phyloP scores from a whole-genome alignment of 495 filamentous ascomycete genomes.

The Penicillium longicatenatum region DNA sequence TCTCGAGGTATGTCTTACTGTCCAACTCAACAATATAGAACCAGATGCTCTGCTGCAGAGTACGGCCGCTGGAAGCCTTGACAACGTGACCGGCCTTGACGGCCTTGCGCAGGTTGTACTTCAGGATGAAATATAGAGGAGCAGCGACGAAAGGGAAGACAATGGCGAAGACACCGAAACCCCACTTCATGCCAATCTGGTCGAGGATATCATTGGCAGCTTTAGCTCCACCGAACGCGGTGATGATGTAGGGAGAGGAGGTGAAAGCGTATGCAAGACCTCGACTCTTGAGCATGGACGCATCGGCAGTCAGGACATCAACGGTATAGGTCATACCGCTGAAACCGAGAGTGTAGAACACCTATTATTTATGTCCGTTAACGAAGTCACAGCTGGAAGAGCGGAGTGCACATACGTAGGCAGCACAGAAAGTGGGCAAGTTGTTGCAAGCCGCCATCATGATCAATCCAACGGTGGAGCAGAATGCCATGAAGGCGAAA shows the following conservation, averaged over 20 bases:
- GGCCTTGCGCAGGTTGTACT: constrained; percentile 55
- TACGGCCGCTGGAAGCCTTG: constrained; percentile 39
- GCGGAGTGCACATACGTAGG: constrained; percentile 36
- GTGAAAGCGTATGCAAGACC: constrained; percentile 59
- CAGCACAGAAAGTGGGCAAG: constrained; percentile 52
- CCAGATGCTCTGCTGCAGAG: constrained; percentile 38
- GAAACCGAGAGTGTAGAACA: constrained; percentile 53
- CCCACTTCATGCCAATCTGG: constrained; percentile 58
- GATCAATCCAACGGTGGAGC: constrained; percentile 45
- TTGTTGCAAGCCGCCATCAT: constrained; percentile 53
- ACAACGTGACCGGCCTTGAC: constrained; percentile 35
- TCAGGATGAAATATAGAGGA: constrained; percentile 50
- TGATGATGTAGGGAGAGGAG: constrained; percentile 52
- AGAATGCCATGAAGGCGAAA: constrained; percentile 48
- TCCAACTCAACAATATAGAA: constrained; percentile 61
- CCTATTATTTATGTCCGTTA: constrained; percentile 9
- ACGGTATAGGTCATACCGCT: constrained; percentile 57
- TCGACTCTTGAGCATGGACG: constrained; percentile 59
- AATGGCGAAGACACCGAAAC: constrained; percentile 59
- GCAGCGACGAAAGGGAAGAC: constrained; percentile 53
- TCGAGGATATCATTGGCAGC: constrained; percentile 44
- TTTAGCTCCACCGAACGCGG: constrained; percentile 36
- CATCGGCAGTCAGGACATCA: constrained; percentile 61
- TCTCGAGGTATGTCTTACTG: constrained; percentile 24
- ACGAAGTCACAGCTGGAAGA: background rate